Conservation (phyloP, 768 basidiomycete species). For the Tephrocybe sp. region DNA sequence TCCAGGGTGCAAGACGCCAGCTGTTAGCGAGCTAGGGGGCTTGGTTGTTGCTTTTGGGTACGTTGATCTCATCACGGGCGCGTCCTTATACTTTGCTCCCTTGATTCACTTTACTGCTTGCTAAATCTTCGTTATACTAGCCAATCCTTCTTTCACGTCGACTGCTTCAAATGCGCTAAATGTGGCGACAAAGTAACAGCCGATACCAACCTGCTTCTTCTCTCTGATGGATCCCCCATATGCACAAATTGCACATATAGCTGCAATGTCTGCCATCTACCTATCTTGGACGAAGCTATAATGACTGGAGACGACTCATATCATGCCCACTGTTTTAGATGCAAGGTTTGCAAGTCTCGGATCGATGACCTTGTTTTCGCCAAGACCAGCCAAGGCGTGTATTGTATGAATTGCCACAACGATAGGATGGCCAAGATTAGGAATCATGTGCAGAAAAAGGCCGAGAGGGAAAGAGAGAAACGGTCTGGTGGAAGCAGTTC, state of each 20-base stretch:
- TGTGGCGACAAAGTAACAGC: constrained; percentile 91
- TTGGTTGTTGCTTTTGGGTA: constrained; percentile 96
- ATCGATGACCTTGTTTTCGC: constrained; percentile 99
- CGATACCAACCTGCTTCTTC: constrained; percentile 94
- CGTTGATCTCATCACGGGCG: constrained; percentile 30
- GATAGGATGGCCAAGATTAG: constrained; percentile 93
- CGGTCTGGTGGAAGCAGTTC: constrained; percentile 40
- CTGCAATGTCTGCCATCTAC: constrained; percentile 91
- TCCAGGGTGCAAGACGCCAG: constrained; percentile 81
- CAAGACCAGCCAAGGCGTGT: constrained; percentile 97
- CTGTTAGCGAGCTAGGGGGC: constrained; percentile 78
- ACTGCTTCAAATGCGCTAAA: constrained; percentile 97
- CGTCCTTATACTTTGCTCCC: background rate
- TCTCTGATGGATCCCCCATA: constrained; percentile 97
- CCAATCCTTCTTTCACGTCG: constrained; percentile 91
- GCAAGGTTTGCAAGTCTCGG: constrained; percentile 89
- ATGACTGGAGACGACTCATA: constrained; percentile 99
- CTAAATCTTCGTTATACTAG: constrained; percentile 36
- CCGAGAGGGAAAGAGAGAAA: constrained; percentile 57
- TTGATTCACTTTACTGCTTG: background rate
- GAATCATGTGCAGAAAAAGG: constrained; percentile 87
- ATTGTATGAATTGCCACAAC: constrained; percentile 98
- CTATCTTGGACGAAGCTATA: constrained; percentile 98
- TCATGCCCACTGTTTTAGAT: constrained; percentile 98
- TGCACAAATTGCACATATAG: constrained; percentile 92